These are phyloP conservation scores for Aquanectria penicillioides DNA, from an alignment of 2,329 filamentous ascomycete genomes.

Conservation along the genomic window DNA sequence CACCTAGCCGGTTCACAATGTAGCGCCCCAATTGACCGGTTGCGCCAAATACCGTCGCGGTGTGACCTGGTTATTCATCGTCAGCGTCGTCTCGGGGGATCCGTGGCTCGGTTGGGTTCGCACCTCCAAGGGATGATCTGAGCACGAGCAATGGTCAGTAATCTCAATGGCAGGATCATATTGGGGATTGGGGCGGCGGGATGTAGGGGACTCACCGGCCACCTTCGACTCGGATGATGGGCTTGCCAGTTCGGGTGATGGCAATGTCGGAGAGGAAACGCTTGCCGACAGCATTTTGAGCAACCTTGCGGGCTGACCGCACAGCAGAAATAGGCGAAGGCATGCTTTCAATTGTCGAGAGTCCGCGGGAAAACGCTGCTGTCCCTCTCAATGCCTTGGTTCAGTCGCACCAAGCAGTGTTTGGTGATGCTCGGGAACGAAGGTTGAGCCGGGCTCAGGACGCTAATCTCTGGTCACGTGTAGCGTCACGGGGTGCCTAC, in stretches of 20 bases:
- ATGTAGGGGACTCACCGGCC: conserved; percentile 74
- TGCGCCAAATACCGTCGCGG: conserved; percentile 96
- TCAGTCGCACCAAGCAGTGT: conserved; percentile 36
- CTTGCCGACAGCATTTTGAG: conserved; percentile 59
- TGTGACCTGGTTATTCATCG: conserved; percentile 74
- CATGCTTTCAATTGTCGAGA: conserved; percentile 55
- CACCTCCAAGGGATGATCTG: conserved; percentile 90
- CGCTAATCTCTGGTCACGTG: conserved; percentile 42
- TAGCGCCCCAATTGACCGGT: conserved; percentile 96
- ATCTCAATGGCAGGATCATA: conserved; percentile 35
- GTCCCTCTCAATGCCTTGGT: conserved; percentile 44
- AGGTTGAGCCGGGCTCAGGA: conserved; percentile 39
- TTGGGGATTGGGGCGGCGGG: neutral
- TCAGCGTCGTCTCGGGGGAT: conserved; percentile 37
- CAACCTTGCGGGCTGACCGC: conserved; percentile 62
- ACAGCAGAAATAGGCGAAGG: conserved; percentile 65
- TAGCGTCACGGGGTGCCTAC: conserved; percentile 35
- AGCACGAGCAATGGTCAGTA: conserved; percentile 48
- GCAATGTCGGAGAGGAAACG: conserved; percentile 80
- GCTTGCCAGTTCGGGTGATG: conserved; percentile 96
- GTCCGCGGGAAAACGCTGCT: conserved; percentile 43
- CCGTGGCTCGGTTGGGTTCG: conserved; percentile 32
- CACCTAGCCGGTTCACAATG: conserved; percentile 93
- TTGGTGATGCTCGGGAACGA: conserved; percentile 37
- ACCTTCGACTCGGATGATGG: conserved; percentile 87